Conservation (phyloP, 805 yeast species). For the Priceomyces carsonii region DNA sequence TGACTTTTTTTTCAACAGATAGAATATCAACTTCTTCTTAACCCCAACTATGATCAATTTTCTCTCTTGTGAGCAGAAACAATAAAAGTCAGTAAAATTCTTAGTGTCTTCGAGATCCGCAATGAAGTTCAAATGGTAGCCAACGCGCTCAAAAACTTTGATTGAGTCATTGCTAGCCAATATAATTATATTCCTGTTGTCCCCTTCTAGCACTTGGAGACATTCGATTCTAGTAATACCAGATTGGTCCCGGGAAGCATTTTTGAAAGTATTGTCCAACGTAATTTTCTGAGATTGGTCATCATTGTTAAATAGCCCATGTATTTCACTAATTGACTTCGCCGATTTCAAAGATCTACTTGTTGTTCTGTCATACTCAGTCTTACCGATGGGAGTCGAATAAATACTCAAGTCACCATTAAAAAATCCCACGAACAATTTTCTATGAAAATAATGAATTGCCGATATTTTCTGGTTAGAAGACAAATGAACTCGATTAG, state of each 20-base stretch:
- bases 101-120: slow-evolving; percentile 27
- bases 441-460: slow-evolving; percentile 17
- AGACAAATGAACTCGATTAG: slow-evolving; percentile 32
- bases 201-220: slow-evolving; percentile 17
- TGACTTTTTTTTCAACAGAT: slow-evolving; percentile 26
- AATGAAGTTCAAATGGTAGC: slow-evolving; percentile 33
- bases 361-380: slow-evolving; percentile 9
- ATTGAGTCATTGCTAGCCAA: slow-evolving; percentile 24
- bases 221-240: slow-evolving; percentile 18
- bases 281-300: slow-evolving; percentile 15
- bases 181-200: slow-evolving; percentile 23
- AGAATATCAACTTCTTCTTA: slow-evolving; percentile 30
- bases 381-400: slow-evolving; percentile 14
- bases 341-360: slow-evolving; percentile 10
- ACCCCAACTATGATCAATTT: slow-evolving; percentile 27
- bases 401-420: slow-evolving; percentile 37
- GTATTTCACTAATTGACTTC: slow-evolving; percentile 26
- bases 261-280: slow-evolving; percentile 21
- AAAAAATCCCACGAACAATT: slow-evolving; percentile 31
- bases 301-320: slow-evolving; percentile 20
- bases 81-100: slow-evolving; percentile 16
- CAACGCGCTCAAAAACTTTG: slow-evolving; percentile 29
- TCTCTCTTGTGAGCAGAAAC: slow-evolving; percentile 16
- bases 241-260: slow-evolving; percentile 16
- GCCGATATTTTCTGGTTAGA: slow-evolving; percentile 22